A percentile compares a stretch with the other conserved stretches of the same genome.
Conservation (phyloP, 106 monocot species). For the Posidonia australis region DNA sequence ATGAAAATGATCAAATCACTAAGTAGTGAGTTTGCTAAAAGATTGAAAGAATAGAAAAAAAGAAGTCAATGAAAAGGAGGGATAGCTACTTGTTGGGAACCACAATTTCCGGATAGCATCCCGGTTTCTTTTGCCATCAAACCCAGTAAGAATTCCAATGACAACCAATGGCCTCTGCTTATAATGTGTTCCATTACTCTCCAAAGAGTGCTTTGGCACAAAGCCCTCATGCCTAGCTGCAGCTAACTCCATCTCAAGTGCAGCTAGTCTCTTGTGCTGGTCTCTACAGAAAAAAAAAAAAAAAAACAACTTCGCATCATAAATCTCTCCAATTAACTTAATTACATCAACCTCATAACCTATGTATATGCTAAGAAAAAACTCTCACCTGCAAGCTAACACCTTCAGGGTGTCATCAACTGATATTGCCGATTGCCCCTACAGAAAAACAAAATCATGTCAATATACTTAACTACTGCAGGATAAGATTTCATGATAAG, state of each 20-base stretch:
- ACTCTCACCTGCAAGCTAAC: conserved; percentile 26
- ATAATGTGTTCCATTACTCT: conserved; percentile 5
- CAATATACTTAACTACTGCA: too few relatives aligned
- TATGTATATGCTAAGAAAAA: not conserved
- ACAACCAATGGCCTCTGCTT: conserved; percentile 15
- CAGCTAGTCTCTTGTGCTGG: conserved; percentile 19
- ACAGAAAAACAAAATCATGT: not conserved
- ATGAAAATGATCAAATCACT: not conserved
- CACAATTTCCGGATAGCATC: conserved; percentile 16
- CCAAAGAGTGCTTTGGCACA: conserved; percentile 11
- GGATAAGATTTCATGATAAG: too few relatives aligned
- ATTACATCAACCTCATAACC: not conserved
- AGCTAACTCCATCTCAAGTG: conserved; percentile 22
- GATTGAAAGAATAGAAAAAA: not conserved
- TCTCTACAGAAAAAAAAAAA: conserved; percentile 12
- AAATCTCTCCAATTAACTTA: not conserved
- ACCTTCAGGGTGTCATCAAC: conserved; percentile 27
- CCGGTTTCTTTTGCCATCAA: conserved; percentile 14
- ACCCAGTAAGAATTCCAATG: conserved; percentile 22
- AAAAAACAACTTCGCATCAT: not conserved
- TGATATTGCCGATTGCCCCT: conserved; percentile 17
- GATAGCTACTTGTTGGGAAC: conserved; percentile 15
- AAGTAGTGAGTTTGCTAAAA: not conserved
- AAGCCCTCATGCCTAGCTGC: conserved; percentile 22
- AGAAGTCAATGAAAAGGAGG: not conserved